Conservation (phyloP, 2,329 filamentous ascomycete species). For the Fusarium fracticaudum region DNA sequence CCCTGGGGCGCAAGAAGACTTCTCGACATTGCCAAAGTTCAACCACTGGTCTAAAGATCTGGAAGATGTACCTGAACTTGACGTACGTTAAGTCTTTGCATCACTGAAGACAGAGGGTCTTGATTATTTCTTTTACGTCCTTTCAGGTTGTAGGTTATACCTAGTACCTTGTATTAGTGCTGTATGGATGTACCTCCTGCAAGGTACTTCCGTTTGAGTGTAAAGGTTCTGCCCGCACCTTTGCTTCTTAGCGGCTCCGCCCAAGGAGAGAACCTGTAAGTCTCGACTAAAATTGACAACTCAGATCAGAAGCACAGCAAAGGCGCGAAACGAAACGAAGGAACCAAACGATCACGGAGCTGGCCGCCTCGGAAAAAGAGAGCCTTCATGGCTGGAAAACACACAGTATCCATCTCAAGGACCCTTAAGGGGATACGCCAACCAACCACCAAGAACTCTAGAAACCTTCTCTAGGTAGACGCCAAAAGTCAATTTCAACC, state of each 20-base stretch:
- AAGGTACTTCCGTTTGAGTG: neutral
- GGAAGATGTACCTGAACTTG: neutral
- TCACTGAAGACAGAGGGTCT: neutral
- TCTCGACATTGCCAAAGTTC: neutral
- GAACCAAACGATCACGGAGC: neutral
- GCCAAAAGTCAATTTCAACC: conserved; percentile 34
- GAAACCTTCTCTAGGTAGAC: conserved; percentile 9
- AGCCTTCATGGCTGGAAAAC: neutral
- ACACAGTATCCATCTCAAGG: neutral
- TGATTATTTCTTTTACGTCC: neutral
- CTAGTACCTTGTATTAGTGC: neutral
- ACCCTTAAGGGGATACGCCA: conserved; percentile 1
- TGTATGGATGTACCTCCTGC: neutral
- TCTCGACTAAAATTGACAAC: conserved; percentile 12
- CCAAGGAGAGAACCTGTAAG: neutral
- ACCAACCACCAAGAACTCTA: conserved; percentile 16
- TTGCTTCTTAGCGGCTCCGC: neutral
- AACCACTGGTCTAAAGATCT: neutral
- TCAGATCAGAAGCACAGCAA: conserved; percentile 11
- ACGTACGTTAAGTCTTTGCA: neutral
- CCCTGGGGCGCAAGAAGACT: neutral
- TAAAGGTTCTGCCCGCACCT: neutral
- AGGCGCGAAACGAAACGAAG: neutral
- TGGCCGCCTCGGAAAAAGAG: conserved; percentile 5
- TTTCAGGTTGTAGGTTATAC: neutral